phyloP scores from a whole-genome alignment of 2,329 filamentous ascomycete genomes.

The Alternaria postmessia region DNA sequence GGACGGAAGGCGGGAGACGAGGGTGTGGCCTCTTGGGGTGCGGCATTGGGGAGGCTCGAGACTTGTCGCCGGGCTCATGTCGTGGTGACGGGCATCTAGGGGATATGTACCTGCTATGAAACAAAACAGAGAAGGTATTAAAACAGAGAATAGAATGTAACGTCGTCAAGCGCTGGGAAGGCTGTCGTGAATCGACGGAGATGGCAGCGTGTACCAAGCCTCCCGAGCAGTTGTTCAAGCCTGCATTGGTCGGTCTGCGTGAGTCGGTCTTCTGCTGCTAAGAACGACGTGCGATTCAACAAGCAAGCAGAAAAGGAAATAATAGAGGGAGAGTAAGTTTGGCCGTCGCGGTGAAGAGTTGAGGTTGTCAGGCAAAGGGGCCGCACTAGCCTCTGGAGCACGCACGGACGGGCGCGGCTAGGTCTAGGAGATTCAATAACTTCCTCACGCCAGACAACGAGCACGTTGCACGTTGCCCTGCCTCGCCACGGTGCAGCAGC shows the following conservation, averaged over 20 bases:
- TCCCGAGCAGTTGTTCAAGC: conserved; percentile 50
- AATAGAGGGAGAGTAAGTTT: conserved; percentile 44
- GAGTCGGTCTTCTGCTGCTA: conserved; percentile 34
- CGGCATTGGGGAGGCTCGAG: conserved; percentile 11
- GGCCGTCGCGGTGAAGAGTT: conserved; percentile 36
- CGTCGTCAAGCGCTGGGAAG: conserved; percentile 44
- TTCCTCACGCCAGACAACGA: conserved; percentile 19
- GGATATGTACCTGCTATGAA: conserved; percentile 40
- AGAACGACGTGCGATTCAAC: conserved; percentile 36
- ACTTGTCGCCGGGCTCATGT: conserved; percentile 25
- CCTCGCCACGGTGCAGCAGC: conserved; percentile 7
- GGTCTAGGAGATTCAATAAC: conserved; percentile 19
- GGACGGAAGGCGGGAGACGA: conserved; percentile 26
- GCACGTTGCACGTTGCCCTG: conserved; percentile 16
- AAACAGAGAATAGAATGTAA: conserved; percentile 49
- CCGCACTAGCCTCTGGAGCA: conserved; percentile 22
- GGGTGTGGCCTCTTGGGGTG: conserved; percentile 27
- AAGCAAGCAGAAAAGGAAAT: conserved; percentile 45
- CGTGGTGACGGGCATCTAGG: conserved; percentile 22
- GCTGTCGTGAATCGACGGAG: conserved; percentile 50
- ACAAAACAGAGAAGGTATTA: conserved; percentile 45
- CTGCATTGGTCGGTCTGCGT: conserved; percentile 47
- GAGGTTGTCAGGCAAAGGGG: conserved; percentile 32
- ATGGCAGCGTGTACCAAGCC: conserved; percentile 53
- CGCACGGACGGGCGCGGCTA: conserved; percentile 22